Base-by-base conservation (phyloP, 2,329 filamentous ascomycete genomes). In the Stachybotrys chartarum region DNA sequence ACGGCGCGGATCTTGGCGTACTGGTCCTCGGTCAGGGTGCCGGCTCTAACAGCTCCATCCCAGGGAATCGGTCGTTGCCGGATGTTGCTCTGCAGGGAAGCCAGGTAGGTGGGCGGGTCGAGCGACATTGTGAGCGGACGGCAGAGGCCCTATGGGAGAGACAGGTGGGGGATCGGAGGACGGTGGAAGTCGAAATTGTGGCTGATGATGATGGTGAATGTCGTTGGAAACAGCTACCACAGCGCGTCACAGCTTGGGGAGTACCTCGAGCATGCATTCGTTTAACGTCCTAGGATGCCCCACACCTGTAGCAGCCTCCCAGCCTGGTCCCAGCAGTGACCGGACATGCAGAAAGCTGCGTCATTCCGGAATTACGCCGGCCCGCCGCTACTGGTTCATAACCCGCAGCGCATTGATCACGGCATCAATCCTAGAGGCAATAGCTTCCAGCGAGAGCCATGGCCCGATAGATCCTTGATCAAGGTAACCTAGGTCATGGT, bases 1-100 rank as follows among this genome's bases (percentile, higher is more conserved):
- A 97, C 90, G 58, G 92, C 90, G 73, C 92, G 92, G 76, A 99
- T 96, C 81, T 92, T 93, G 78, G 88, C 90, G 64, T 97, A 84
- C 74, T 99, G 93, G 63, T 89, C 87, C 64, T 97, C 93, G 56
- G 90, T 96, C 74, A 99, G 89, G 68, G 91, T 94, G 72, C 92
- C 91, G 64, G 91, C 91, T 72, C 94, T 85, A 63, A 96, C 91
- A 66, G 93, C 92, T 66, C 93, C 93, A 74, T 97, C 93, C 94
- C 94, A 99, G 56, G 93, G 92, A 75, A 99, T 96, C 61, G 92
- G 92, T 63, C 94, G 85, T 69, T 90, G 88, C 69, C 94, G 90
- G 72, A 97, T 96, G 80, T 97, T 97, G 83, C 90, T 95, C 78
- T 96, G 92, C 64, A 97, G 82, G 63, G 91, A 93, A 69, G 77